A percentile compares a stretch with the other conserved stretches of the same genome.
phyloP scores from a whole-genome alignment of 2,329 filamentous ascomycete species.

The Colletotrichum simmondsii region DNA sequence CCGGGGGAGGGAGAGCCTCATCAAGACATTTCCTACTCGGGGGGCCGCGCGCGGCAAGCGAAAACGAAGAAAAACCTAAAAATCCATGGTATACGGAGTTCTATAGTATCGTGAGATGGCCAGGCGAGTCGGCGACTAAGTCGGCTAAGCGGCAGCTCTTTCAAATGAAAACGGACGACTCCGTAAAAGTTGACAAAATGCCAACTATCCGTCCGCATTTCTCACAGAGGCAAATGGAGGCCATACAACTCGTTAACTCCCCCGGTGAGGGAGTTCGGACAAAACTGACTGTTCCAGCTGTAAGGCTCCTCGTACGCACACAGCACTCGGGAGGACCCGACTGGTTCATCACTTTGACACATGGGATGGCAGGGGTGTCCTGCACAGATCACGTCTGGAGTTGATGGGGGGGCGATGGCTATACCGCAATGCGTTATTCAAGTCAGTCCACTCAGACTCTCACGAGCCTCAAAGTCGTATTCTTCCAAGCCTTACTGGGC shows the following conservation, averaged over 20 bases:
- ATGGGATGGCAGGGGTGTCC: conserved; percentile 14
- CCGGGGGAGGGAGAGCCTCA: not conserved
- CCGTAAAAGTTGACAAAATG: not conserved
- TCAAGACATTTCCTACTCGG: not conserved
- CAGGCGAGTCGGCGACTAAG: no score
- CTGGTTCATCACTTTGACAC: conserved; percentile 18
- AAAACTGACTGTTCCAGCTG: not conserved
- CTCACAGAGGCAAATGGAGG: no score
- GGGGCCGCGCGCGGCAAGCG: no score
- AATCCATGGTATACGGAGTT: not conserved
- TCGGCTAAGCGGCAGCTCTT: not conserved
- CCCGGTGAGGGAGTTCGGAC: not conserved
- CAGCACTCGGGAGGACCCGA: conserved; percentile 21
- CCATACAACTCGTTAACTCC: no score
- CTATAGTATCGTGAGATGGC: not conserved
- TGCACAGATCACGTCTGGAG: not conserved
- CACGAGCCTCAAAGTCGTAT: not conserved
- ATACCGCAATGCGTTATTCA: conserved; percentile 22
- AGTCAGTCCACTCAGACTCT: not conserved
- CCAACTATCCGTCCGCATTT: not conserved
- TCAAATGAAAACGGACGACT: not conserved
- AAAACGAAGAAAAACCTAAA: not conserved
- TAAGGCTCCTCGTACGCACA: not conserved
- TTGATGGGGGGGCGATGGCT: conserved; percentile 1
- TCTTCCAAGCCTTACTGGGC: not conserved